Evolutionary conservation across 148 eudicot genomes (phyloP).

Genomic region (Oxyria digyna): DNA sequence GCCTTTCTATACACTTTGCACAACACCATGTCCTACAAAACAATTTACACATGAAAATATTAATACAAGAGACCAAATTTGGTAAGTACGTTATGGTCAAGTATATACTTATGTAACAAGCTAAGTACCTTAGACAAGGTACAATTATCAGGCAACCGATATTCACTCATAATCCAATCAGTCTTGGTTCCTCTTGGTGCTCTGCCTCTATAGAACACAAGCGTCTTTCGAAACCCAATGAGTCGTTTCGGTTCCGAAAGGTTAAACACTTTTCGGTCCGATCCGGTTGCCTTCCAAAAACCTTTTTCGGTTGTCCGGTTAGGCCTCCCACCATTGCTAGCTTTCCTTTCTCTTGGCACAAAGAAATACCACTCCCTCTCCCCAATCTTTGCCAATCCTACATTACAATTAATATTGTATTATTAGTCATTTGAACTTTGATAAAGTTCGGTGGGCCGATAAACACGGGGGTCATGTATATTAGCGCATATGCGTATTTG

Average conservation of each 20-base stretch:
- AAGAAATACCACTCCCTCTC: conserved; percentile 94
- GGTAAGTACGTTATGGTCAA: too few relatives aligned
- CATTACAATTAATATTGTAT: too few relatives aligned
- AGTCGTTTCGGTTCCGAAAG: conserved; percentile 40
- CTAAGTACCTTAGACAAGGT: conserved; percentile 30
- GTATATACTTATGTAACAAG: too few relatives aligned
- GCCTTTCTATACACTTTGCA: conserved; percentile 93
- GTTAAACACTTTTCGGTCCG: conserved; percentile 52
- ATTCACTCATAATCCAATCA: conserved; percentile 91
- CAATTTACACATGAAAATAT: not conserved
- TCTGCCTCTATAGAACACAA: conserved; percentile 77
- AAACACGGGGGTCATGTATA: too few relatives aligned
- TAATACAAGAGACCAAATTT: too few relatives aligned
- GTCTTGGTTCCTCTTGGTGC: conserved; percentile 73
- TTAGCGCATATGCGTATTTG: too few relatives aligned
- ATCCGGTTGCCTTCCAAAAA: conserved; percentile 96
- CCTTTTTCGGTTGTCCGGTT: conserved; percentile 72
- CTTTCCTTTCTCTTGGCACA: conserved; percentile 69
- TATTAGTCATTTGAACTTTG: not conserved
- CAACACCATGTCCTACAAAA: conserved; percentile 70
- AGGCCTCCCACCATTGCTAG: conserved; percentile 69
- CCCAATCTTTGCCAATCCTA: conserved; percentile 69
- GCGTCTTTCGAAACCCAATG: conserved; percentile 61
- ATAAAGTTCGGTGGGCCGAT: too few relatives aligned
- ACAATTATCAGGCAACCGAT: conserved; percentile 48